Base-by-base conservation (phyloP, 1,139 yeast species). In the Saccharomyces hybrid region DNA sequence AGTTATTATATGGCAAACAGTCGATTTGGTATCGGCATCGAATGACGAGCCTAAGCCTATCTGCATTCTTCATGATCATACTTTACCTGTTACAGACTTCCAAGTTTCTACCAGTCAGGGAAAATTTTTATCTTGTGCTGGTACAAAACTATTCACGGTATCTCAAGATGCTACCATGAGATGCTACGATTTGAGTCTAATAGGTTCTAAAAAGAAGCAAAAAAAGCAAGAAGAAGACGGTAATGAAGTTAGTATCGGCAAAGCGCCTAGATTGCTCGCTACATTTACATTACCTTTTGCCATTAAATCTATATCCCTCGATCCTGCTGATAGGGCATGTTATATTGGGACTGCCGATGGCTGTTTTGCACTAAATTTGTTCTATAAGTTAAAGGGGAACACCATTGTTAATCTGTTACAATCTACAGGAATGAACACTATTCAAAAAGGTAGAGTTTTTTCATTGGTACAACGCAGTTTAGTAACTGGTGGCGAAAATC, bases 91-190 rank as follows among this genome's bases (percentile, higher is more conserved):
- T 5, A 82, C 91, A 0, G 93, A 83, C 57, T 67, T 89, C 28
- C 63, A 57, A 38, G 66, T 69, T 7, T 67, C 71, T 27, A 57
- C 59, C 23, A 60, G 68, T 0, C 58, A 58, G 34, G 64, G 67
- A 25, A 64, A 63, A 19, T 19, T 60, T 48, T 51, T 65, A 38
- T 52, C 64, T 2, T 58, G 78, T 14, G 75, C 78, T 51, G 95
- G 88, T 60, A 68, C 83, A n/a, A 80, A 83, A 56, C 69, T 91
- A 29, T 85, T 80, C 66, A 81, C 96, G 0, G 81, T 80, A 1
- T 88, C 97, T 0, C 73, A 75, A 50, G 98, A 93, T 68, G 78
- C 83, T 46, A 90, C 97, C 0, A 73, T 89, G 48, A 75, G 96
- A 61, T 76, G 84, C 42, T 86, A 85, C 68, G 80, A 81, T 60